phyloP scores from a whole-genome alignment of 148 eudicot species.

The Oxyria digyna region DNA sequence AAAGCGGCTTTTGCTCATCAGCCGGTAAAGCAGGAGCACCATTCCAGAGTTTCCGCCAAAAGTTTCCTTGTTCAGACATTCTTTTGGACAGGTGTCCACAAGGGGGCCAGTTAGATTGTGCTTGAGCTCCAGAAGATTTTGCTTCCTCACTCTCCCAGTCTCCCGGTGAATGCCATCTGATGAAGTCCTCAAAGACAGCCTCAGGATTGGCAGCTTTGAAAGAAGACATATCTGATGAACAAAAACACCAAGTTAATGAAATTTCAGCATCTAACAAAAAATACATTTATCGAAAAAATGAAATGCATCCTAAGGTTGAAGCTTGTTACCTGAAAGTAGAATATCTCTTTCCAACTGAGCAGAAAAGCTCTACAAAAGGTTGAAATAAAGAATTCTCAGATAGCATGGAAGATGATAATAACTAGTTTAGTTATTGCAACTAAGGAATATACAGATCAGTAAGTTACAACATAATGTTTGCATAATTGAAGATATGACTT shows the following conservation, averaged over 20 bases:
- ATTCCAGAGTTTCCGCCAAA: conserved; percentile 90
- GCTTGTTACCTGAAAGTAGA: conserved; percentile 56
- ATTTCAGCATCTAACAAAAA: background rate
- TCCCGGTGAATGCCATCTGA: conserved; percentile 98
- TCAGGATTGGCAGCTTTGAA: conserved; percentile 97
- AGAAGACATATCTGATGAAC: conserved; percentile 80
- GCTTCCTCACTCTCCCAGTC: conserved; percentile 63
- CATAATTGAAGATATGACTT: conserved; percentile 23
- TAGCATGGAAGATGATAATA: background rate
- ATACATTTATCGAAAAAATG: background rate
- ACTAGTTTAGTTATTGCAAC: background rate
- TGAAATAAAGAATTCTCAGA: background rate
- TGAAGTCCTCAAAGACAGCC: conserved; percentile 91
- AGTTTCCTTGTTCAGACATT: conserved; percentile 83
- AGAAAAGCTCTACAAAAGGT: conserved; percentile 64
- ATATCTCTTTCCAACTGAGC: conserved; percentile 89
- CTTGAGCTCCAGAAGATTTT: conserved; percentile 14
- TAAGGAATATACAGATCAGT: conserved; percentile 3
- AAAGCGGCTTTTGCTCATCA: conserved; percentile 83
- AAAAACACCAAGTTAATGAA: background rate
- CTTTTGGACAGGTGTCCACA: conserved; percentile 75
- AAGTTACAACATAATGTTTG: conserved; percentile 1
- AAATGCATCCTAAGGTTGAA: background rate
- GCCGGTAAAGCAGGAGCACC: conserved; percentile 70
- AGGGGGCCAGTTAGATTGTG: conserved; percentile 70